Evolutionary conservation across 2,329 filamentous ascomycete genomes (phyloP), one percentile per base, ranked within the genome.

Genomic region (Cordyceps militaris): DNA sequence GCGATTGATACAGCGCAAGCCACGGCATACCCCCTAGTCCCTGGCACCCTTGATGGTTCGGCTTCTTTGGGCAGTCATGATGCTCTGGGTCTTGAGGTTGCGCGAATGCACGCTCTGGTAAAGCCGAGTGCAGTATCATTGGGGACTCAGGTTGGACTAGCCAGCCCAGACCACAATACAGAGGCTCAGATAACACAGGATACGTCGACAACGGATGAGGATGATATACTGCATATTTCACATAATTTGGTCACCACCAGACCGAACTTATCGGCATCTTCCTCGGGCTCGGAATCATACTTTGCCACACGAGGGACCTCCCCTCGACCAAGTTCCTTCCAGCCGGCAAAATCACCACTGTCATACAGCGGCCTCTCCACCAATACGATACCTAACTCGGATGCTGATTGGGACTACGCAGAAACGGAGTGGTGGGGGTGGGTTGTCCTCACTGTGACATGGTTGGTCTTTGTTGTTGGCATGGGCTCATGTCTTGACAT

Each of bases 341-440:
- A 78, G 61, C 76, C 79, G 51, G 75, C 80, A 58, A 85, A 84
- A 62, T 86, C 84, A 1, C 84, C 84, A 0, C 67, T 86, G 5
- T 84, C 82, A 0, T 76, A 84, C 14, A 77, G 75, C 11, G 79
- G 79, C 1, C 69, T 83, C 4, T 73, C 81, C 2, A 73, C 76
- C 3, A 77, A 76, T 46, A 73, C 79, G 16, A 66, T 80, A 8
- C 72, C 76, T 10, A 66, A 71, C 14, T 69, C 73, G 65, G 86
- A 77, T 59, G 71, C 73, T 11, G 85, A 87, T 60, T 94, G 91
- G 86, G 90, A 96, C 73, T 97, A 97, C 68, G 84, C 87, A 43
- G 92, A 97, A 74, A 99, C 94, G 0, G 92, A 94, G 66, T 96
- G 90, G 86, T 99, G 94, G 93, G 94, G 94, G 0, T 99, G 93